Conservation (phyloP, 305 asterid genomes). For the Rubia tinctorum region DNA sequence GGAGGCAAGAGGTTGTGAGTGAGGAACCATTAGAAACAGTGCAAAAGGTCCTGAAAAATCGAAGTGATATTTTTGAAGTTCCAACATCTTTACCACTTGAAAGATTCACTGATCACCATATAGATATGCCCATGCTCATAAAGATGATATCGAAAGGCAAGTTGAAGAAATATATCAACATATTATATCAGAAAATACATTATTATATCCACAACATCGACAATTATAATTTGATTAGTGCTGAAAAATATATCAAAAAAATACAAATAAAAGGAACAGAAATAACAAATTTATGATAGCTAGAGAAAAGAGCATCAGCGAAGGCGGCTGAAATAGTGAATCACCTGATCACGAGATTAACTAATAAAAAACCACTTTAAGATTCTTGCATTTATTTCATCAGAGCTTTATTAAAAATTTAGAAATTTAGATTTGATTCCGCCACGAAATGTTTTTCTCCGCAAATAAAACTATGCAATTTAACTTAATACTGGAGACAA, state of each 20-base stretch:
- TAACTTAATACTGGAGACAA: neutral
- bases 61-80: too few species aligned
- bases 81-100: too few species aligned
- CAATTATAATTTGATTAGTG: neutral
- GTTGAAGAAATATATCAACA: too few species aligned
- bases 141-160: too few species aligned
- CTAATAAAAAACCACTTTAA: neutral
- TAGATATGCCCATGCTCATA: too few species aligned
- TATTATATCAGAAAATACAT: too few species aligned
- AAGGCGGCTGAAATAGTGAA: neutral
- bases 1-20: too few species aligned
- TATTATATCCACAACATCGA: too few species aligned
- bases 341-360: neutral
- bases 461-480: constrained; percentile 5
- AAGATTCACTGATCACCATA: too few species aligned
- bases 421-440: constrained; percentile 1
- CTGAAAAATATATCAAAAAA: neutral
- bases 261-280: neutral
- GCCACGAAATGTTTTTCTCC: neutral
- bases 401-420: neutral
- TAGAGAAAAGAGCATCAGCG: neutral
- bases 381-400: neutral
- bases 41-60: too few species aligned
- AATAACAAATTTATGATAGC: neutral
- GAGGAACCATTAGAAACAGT: too few species aligned